These are phyloP conservation scores for Lactuca sativa DNA, from an alignment of 129 eudicot species.

Conservation along the genomic window DNA sequence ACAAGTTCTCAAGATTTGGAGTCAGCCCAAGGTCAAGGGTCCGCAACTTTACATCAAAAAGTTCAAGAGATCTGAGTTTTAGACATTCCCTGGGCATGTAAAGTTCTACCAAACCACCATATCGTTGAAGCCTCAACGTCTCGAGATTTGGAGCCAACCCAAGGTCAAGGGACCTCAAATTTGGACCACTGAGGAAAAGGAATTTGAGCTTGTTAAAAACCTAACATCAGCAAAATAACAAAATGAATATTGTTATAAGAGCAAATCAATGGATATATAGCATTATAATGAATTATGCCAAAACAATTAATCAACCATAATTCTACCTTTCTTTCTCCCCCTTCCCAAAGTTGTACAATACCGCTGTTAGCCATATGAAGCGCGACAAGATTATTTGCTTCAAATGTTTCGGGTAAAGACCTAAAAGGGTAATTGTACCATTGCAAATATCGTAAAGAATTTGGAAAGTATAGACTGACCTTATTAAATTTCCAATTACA, in stretches of 20 bases:
- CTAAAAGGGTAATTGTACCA: not conserved
- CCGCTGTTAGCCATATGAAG: constrained; percentile 1
- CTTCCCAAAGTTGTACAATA: not conserved
- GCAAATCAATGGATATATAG: too few relatives aligned
- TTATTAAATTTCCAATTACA: not conserved
- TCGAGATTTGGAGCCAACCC: not conserved
- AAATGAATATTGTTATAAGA: not conserved
- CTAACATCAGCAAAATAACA: not conserved
- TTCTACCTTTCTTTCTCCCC: not conserved
- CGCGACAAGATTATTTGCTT: constrained; percentile 2
- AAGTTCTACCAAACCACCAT: not conserved
- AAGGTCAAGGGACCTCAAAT: not conserved
- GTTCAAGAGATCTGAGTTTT: too few relatives aligned
- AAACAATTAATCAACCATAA: too few relatives aligned
- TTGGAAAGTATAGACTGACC: not conserved
- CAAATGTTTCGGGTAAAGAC: not conserved
- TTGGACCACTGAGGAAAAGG: not conserved
- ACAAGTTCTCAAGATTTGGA: too few relatives aligned
- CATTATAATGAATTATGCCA: too few relatives aligned
- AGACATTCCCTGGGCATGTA: too few relatives aligned
- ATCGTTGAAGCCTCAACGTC: not conserved
- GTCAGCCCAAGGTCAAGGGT: too few relatives aligned
- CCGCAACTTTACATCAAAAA: too few relatives aligned
- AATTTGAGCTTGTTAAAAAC: not conserved
- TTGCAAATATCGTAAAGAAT: not conserved